phyloP scores from a whole-genome alignment of 805 yeast genomes.

The Ogataea paradorogensis region DNA sequence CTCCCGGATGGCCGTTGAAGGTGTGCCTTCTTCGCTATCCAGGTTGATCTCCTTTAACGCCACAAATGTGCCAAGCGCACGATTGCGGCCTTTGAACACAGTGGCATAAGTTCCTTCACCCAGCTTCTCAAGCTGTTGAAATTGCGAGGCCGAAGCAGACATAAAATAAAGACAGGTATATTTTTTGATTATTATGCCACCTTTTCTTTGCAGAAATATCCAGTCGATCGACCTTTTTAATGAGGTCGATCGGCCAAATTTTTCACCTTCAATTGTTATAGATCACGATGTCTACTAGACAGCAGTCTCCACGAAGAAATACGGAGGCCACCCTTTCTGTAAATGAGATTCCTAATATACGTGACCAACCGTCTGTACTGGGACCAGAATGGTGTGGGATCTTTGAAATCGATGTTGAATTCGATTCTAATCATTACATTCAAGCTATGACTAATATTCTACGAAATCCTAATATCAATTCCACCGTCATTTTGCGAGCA shows the following conservation, averaged over 20 bases:
- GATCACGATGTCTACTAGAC: constrained; percentile 3
- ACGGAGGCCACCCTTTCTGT: constrained; percentile 24
- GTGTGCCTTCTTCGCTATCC: constrained; percentile 97
- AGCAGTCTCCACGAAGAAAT: constrained; percentile 12
- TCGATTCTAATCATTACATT: constrained; percentile 56
- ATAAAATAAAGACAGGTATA: constrained; percentile 10
- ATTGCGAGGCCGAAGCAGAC: constrained; percentile 40
- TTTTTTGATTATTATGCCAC: constrained; percentile 7
- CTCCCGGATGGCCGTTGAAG: constrained; percentile 96
- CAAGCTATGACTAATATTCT: constrained; percentile 78
- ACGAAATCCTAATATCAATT: constrained; percentile 83
- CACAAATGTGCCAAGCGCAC: constrained; percentile 82
- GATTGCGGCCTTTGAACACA: constrained; percentile 91
- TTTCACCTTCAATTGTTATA: not conserved
- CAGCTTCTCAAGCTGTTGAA: constrained; percentile 66
- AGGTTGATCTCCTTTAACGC: constrained; percentile 93
- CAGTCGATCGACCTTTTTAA: constrained; percentile 7
- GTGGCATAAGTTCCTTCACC: constrained; percentile 98
- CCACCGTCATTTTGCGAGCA: constrained; percentile 86
- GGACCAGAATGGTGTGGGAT: constrained; percentile 66
- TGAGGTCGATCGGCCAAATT: constrained; percentile 10
- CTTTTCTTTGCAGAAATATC: constrained; percentile 5
- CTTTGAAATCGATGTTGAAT: constrained; percentile 47
- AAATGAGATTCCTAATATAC: constrained; percentile 38
- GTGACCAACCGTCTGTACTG: constrained; percentile 40